phyloP scores from a whole-genome alignment of 768 basidiomycete genomes.

The Tubosaeta sp. region DNA sequence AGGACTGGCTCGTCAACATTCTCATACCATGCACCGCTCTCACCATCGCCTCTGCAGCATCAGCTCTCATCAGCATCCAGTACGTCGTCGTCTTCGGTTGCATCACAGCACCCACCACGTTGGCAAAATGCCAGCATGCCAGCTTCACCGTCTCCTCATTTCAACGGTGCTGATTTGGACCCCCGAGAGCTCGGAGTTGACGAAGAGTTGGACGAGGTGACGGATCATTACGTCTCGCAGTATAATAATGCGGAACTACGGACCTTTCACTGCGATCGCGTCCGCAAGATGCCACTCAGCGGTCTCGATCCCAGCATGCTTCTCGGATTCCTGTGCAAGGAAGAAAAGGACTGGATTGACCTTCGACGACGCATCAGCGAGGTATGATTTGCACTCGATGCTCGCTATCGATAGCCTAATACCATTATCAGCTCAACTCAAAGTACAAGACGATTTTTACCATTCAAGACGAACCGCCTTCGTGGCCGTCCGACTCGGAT shows the following conservation, averaged over 20 bases:
- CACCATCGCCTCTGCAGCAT: constrained; percentile 64
- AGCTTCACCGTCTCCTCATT: constrained; percentile 16
- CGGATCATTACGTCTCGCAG: constrained; percentile 65
- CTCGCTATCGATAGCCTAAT: constrained; percentile 1
- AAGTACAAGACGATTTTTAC: constrained; percentile 75
- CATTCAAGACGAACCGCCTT: constrained; percentile 83
- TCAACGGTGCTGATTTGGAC: constrained; percentile 31
- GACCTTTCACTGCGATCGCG: constrained; percentile 95
- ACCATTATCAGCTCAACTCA: constrained; percentile 26
- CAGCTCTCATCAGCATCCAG: constrained; percentile 48
- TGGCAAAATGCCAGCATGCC: constrained; percentile 27
- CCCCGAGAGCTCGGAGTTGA: constrained; percentile 35
- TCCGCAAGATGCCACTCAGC: constrained; percentile 89
- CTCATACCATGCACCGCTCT: constrained; percentile 55
- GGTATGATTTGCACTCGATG: constrained; percentile 41
- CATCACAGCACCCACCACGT: constrained; percentile 29
- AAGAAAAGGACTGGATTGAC: constrained; percentile 84
- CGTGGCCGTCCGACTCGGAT: constrained; percentile 73
- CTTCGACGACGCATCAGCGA: constrained; percentile 66
- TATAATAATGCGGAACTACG: constrained; percentile 71
- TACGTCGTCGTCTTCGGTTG: constrained; percentile 28
- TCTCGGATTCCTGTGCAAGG: constrained; percentile 82
- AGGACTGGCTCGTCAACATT: constrained; percentile 45
- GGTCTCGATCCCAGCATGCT: constrained; percentile 97
- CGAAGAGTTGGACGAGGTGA: constrained; percentile 40